Conservation (phyloP, 306 rosid species). For the Pterocarpus santalinus region DNA sequence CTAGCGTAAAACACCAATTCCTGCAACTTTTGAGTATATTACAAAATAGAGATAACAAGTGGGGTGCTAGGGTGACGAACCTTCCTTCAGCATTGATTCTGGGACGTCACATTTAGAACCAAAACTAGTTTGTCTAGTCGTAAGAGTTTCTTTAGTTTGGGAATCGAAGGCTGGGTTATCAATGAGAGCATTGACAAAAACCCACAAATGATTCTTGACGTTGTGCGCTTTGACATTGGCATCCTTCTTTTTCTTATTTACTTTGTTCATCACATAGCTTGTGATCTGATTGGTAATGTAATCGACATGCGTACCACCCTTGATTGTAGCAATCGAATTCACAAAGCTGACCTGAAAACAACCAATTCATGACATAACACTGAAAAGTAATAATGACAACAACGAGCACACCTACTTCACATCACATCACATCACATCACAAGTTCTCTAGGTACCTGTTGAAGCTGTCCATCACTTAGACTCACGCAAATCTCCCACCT, state of each 20-base stretch:
- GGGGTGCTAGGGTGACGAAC: conserved; percentile 46
- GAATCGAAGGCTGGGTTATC: conserved; percentile 82
- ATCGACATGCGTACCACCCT: conserved; percentile 98
- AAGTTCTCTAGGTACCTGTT: conserved; percentile 64
- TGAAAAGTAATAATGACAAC: background rate
- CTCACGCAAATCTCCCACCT: conserved; percentile 94
- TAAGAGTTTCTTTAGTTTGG: conserved; percentile 78
- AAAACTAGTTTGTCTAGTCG: conserved; percentile 70
- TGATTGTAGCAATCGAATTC: conserved; percentile 82
- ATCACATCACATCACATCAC: background rate
- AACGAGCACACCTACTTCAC: background rate
- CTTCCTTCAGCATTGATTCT: conserved; percentile 78
- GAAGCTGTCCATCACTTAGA: conserved; percentile 93
- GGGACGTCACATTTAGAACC: conserved; percentile 91
- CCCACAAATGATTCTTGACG: conserved; percentile 76
- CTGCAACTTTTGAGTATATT: background rate
- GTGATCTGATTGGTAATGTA: conserved; percentile 83
- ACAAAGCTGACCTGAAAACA: conserved; percentile 85
- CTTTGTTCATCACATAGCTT: conserved; percentile 72
- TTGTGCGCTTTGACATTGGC: conserved; percentile 92
- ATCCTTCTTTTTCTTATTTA: conserved; percentile 91
- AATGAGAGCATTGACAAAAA: conserved; percentile 78
- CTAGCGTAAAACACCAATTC: conserved; percentile 7
- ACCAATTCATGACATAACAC: conserved; percentile 20
- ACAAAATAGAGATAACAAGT: background rate